phyloP scores from a whole-genome alignment of 148 eudicot genomes.

The Amaranthus cruentus region DNA sequence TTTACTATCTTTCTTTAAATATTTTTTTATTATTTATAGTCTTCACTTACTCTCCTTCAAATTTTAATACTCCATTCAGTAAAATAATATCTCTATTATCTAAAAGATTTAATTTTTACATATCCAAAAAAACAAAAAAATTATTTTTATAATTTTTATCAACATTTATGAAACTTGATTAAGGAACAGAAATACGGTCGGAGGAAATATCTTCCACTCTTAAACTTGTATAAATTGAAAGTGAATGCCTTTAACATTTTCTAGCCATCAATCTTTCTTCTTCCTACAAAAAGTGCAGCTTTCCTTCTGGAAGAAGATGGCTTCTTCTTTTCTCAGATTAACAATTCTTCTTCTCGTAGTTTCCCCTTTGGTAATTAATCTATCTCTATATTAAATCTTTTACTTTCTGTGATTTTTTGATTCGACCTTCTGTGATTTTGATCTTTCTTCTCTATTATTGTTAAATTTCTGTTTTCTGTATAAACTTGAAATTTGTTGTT shows the following conservation, averaged over 20 bases:
- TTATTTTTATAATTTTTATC: too few species aligned
- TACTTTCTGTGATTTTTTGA: background rate
- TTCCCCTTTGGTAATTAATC: constrained; percentile 23
- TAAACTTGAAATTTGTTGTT: background rate
- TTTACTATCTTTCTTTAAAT: too few species aligned
- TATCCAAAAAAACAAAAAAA: too few species aligned
- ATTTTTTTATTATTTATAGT: too few species aligned
- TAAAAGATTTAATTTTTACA: too few species aligned
- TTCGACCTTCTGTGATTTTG: background rate
- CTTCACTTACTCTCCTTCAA: too few species aligned
- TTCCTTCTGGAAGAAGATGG: constrained; percentile 21
- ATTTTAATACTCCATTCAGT: too few species aligned
- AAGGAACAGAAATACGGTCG: too few species aligned
- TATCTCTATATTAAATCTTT: background rate
- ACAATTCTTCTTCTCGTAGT: constrained; percentile 17
- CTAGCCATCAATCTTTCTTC: constrained; percentile 3
- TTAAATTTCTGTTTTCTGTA: background rate
- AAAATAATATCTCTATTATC: too few species aligned
- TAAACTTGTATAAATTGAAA: constrained; percentile 8
- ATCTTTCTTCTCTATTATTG: background rate
- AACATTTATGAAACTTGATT: too few species aligned
- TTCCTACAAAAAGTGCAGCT: background rate
- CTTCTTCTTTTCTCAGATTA: constrained; percentile 12
- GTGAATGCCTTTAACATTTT: background rate
- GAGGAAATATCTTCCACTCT: constrained; percentile 1